phyloP scores from a whole-genome alignment of 306 rosid genomes.

The Hippophae tibetana region DNA sequence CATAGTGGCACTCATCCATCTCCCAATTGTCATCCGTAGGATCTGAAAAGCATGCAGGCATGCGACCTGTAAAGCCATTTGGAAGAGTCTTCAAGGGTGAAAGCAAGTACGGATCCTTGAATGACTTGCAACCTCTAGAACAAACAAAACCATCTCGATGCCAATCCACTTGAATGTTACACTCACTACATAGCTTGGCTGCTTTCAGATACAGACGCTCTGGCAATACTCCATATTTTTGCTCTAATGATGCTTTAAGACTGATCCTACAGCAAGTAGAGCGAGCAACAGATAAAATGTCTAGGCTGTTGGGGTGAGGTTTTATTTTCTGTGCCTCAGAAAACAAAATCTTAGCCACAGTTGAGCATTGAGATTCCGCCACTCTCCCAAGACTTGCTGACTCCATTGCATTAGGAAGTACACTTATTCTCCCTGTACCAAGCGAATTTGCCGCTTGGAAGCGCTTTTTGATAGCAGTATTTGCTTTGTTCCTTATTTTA shows the following conservation, averaged over 20 bases:
- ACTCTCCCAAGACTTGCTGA: constrained; percentile 42
- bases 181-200: constrained; percentile 84
- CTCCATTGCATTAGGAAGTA: constrained; percentile 43
- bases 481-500: constrained; percentile 73
- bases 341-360: constrained; percentile 72
- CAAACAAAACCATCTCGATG: constrained; percentile 72
- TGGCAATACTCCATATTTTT: constrained; percentile 66
- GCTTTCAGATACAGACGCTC: constrained; percentile 77
- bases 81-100: constrained; percentile 55
- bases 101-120: constrained; percentile 36
- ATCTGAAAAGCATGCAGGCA: constrained; percentile 24
- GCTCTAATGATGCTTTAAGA: constrained; percentile 57
- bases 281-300: constrained; percentile 61
- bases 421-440: constrained; percentile 30
- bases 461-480: constrained; percentile 57
- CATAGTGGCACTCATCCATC: constrained; percentile 68
- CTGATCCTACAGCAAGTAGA: constrained; percentile 75
- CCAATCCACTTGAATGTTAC: constrained; percentile 51
- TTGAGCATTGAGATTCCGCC: constrained; percentile 62
- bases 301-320: constrained; percentile 66
- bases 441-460: constrained; percentile 63
- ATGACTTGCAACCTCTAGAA: constrained; percentile 57
- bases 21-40: constrained; percentile 47
- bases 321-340: constrained; percentile 79
- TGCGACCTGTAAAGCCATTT: constrained; percentile 24